Evolutionary conservation across 2,329 filamentous ascomycete genomes (phyloP).

Genomic region (Emydomyces testavorans): DNA sequence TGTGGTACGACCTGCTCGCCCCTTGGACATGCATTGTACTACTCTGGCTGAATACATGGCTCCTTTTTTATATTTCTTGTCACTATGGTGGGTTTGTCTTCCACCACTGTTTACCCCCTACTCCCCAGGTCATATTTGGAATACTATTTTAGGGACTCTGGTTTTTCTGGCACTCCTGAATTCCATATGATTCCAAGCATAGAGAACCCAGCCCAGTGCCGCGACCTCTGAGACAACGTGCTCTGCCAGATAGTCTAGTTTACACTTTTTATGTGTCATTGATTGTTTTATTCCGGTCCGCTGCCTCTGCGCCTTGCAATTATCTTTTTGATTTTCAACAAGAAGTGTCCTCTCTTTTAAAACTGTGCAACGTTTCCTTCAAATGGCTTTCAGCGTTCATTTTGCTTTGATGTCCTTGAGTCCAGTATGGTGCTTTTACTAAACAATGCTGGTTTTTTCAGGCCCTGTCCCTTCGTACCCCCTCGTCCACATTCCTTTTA

Average conservation of each 20-base stretch:
- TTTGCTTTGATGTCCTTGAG: no score
- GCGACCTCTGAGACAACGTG: background rate
- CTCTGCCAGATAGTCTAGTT: background rate
- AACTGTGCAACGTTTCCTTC: background rate
- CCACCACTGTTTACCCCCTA: background rate
- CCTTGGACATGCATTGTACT: background rate
- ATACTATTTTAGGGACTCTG: background rate
- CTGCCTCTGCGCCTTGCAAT: background rate
- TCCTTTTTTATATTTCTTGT: background rate
- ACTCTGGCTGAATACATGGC: background rate
- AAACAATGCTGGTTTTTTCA: no score
- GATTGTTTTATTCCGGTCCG: background rate
- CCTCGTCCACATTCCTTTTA: no score
- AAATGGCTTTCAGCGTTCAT: no score
- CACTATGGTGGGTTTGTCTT: background rate
- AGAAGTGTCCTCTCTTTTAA: background rate
- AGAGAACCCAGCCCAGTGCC: background rate
- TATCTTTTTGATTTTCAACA: background rate
- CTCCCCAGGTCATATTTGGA: slow-evolving; percentile 7
- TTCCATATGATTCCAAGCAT: background rate
- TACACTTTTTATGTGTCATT: background rate
- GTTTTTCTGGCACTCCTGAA: background rate
- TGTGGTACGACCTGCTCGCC: background rate
- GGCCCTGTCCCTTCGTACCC: no score
- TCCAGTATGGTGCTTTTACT: no score